Base-by-base conservation (phyloP, 495 filamentous ascomycete species). In the Filosporella fistucella region DNA sequence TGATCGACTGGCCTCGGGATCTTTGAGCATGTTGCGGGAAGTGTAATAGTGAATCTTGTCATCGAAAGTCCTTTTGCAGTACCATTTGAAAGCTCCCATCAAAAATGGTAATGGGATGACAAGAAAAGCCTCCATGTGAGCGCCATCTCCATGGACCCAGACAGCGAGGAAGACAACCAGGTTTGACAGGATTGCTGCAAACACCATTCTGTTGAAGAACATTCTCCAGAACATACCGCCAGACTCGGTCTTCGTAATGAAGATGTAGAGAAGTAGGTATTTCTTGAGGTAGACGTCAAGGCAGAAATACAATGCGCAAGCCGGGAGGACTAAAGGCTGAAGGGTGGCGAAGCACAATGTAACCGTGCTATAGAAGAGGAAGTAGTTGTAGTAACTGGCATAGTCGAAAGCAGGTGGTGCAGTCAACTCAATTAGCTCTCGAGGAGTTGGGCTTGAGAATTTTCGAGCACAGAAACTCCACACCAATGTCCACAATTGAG, bases 371-470 rank as follows among this genome's bases (percentile, higher is more conserved):
- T 96, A 96, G 68, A 88, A 99, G 14, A 97, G 73, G 66, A 96
- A 96, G 66, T 82, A 88, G 62, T 96, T 97, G 72, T 96, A 97
- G 68, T 97, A 96, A 49, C 78, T 88, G 41, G 93, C 89, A 58
- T 96, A 98, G 56, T 96, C 91, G 64, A 99, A 96, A 10, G 86
- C 67, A 2, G 86, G 88, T 36, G 93, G 93, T 32, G 94, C 94
- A 7, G 91, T 94, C 67, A 90, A 82, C 59, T 96, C 89, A 57
- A 97, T 97, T 54, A 89, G 72, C 63, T 99, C 86, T 33, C 93
- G 80, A 32, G 93, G 94, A 7, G 93, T 99, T 2, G 93, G 91
- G 43, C 75, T 78, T 42, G 87, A 77, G 57, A 95, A 95, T 14
- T 81, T 90, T 54, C 87, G 84, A 49, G 80, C 76, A 59, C 93